Evolutionary conservation across 139 green algal genomes (phyloP).

Genomic region (Protoeuglena noctilucae): DNA sequence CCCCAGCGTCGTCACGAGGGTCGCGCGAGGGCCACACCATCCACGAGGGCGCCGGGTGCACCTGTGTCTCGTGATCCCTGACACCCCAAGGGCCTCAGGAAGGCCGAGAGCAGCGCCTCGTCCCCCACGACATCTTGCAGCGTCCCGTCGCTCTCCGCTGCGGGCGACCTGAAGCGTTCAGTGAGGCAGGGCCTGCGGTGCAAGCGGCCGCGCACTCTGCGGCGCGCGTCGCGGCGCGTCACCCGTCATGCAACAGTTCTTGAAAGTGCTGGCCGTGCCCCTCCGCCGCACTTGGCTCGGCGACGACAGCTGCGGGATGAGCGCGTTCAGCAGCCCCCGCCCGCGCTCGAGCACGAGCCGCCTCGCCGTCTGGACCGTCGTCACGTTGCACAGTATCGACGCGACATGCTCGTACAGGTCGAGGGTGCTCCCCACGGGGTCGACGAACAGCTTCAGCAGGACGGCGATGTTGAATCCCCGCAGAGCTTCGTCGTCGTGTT

Average conservation of each 20-base stretch:
- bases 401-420: slow-evolving; percentile 50
- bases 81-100: slow-evolving; percentile 32
- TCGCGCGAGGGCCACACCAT: no score
- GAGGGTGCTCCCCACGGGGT: not conserved
- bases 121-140: slow-evolving; percentile 18
- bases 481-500: not conserved
- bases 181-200: not conserved
- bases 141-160: not conserved
- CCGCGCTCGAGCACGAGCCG: slow-evolving; percentile 50
- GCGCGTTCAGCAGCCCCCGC: slow-evolving; percentile 32
- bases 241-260: slow-evolving; percentile 36
- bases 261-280: slow-evolving; percentile 28
- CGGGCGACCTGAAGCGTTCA: not conserved
- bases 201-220: not conserved
- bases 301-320: slow-evolving; percentile 28
- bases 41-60: not conserved
- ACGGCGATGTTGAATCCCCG: slow-evolving; percentile 21
- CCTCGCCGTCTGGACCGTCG: slow-evolving; percentile 24
- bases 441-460: slow-evolving; percentile 41
- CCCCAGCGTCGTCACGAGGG: not conserved
- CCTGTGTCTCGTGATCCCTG: not conserved
- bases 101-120: slow-evolving; percentile 16
- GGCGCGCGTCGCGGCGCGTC: slow-evolving; percentile 24
- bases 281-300: slow-evolving; percentile 21
- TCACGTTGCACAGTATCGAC: slow-evolving; percentile 53